Conservation (phyloP, 2,329 filamentous ascomycete species). For the Didymella exigua region DNA sequence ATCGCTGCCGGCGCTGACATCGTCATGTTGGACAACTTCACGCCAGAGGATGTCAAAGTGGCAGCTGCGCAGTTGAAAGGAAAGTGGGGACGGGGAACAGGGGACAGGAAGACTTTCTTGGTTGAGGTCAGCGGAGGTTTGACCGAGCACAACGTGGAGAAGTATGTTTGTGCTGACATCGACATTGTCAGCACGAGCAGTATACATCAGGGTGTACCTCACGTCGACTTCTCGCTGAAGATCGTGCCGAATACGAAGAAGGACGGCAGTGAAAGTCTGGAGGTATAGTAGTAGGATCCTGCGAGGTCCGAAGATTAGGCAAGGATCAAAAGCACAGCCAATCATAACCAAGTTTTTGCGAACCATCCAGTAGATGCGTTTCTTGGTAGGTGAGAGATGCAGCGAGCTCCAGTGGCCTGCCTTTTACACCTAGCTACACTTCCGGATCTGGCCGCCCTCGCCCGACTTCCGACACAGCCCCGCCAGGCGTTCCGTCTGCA, state of each 20-base stretch:
- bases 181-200: conserved; percentile 96
- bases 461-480: not conserved
- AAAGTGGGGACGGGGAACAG: conserved; percentile 72
- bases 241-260: conserved; percentile 61
- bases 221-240: conserved; percentile 96
- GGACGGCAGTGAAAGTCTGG: conserved; percentile 21
- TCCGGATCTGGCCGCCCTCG: not conserved
- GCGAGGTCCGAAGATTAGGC: not conserved
- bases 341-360: not conserved
- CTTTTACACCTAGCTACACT: not conserved
- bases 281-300: not conserved
- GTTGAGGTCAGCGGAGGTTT: conserved; percentile 93
- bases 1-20: conserved; percentile 91
- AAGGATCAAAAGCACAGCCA: not conserved
- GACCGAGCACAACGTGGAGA: conserved; percentile 79
- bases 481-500: conserved; percentile 1
- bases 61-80: conserved; percentile 79
- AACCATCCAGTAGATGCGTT: not conserved
- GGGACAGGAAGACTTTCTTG: conserved; percentile 66
- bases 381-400: not conserved
- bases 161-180: conserved; percentile 81
- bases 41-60: conserved; percentile 73
- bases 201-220: conserved; percentile 92
- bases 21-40: conserved; percentile 97
- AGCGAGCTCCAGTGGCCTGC: not conserved